A percentile compares a stretch with the other conserved stretches of the same genome.
These are phyloP conservation scores for Hawksworthiomyces lignivorus DNA, from an alignment of 2,329 filamentous ascomycete genomes.

Conservation along the genomic window DNA sequence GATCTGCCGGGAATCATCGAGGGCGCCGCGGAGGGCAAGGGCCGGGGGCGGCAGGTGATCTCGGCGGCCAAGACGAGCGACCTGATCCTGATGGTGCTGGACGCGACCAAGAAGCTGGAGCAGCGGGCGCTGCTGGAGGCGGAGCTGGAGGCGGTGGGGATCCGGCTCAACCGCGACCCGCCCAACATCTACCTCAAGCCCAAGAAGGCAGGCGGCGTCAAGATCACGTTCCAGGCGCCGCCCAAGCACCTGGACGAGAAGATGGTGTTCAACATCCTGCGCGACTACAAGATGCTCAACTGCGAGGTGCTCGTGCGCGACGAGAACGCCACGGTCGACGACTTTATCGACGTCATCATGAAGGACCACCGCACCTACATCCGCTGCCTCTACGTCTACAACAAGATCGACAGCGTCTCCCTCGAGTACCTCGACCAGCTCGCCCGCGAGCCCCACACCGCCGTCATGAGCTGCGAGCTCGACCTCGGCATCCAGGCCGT, in stretches of 20 bases:
- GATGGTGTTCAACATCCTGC: slow-evolving; percentile 95
- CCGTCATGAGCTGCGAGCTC: slow-evolving; percentile 95
- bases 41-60: slow-evolving; percentile 90
- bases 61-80: slow-evolving; percentile 98
- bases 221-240: slow-evolving; percentile 87
- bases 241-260: slow-evolving; percentile 93
- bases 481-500: slow-evolving; percentile 91
- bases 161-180: slow-evolving; percentile 82
- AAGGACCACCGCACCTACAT: slow-evolving; percentile 98
- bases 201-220: slow-evolving; percentile 97
- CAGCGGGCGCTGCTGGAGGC: slow-evolving; percentile 84
- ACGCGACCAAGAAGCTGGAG: slow-evolving; percentile 93
- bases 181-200: slow-evolving; percentile 97
- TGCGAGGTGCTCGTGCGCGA: slow-evolving; percentile 93
- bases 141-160: slow-evolving; percentile 91
- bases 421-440: slow-evolving; percentile 89
- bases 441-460: slow-evolving; percentile 86
- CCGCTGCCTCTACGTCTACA: slow-evolving; percentile 91
- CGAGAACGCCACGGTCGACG: slow-evolving; percentile 91
- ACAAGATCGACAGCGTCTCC: slow-evolving; percentile 95
- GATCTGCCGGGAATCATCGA: slow-evolving; percentile 98
- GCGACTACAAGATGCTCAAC: slow-evolving; percentile 98
- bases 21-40: slow-evolving; percentile 91
- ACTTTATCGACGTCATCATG: slow-evolving; percentile 99
- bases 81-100: slow-evolving; percentile 90